Conservation (phyloP, 768 basidiomycete species). For the Suillus americanus region DNA sequence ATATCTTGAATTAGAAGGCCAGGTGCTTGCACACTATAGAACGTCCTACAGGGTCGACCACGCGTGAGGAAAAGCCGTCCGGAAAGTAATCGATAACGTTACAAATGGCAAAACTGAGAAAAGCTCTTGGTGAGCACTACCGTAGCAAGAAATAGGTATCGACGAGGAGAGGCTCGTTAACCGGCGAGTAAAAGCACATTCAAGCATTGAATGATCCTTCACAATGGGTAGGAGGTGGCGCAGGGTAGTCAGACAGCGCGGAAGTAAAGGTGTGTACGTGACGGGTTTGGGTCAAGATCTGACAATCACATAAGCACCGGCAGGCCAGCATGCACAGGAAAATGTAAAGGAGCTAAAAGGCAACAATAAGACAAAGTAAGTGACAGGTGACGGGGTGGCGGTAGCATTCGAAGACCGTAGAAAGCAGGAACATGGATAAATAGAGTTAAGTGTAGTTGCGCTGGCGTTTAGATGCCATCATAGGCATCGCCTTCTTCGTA, state of each 20-base stretch:
- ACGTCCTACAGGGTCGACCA: neutral
- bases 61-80: neutral
- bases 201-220: conserved; percentile 20
- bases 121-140: neutral
- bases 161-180: conserved; percentile 38
- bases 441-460: neutral
- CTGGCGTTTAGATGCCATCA: conserved; percentile 53
- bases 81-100: neutral
- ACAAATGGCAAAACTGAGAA: neutral
- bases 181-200: conserved; percentile 28
- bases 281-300: conserved; percentile 28
- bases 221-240: conserved; percentile 9
- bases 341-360: conserved; percentile 6
- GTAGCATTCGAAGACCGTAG: conserved; percentile 19
- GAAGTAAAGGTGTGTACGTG: conserved; percentile 5
- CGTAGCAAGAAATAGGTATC: conserved; percentile 23
- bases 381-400: conserved; percentile 13
- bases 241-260: conserved; percentile 15
- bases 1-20: neutral
- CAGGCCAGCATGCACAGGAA: conserved; percentile 20
- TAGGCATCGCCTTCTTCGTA: conserved; percentile 72
- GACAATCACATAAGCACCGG: conserved; percentile 23
- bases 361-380: conserved; percentile 27
- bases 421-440: conserved; percentile 15
- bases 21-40: neutral